Conservation (phyloP, 495 filamentous ascomycete genomes). For the Acidiella bohemica region DNA sequence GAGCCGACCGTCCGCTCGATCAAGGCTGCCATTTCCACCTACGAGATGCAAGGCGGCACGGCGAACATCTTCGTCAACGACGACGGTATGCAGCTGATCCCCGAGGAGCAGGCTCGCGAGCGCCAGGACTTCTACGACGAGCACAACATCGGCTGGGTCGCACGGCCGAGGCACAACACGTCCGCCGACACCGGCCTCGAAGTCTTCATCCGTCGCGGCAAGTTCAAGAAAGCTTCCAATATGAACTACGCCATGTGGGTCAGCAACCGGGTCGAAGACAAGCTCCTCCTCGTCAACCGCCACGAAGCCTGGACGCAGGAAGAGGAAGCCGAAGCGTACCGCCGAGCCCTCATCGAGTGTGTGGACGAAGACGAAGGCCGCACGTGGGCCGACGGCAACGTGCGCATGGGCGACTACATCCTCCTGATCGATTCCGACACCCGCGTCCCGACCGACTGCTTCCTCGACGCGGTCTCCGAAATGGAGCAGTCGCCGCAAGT, state of each 20-base stretch:
- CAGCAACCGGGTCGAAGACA: conserved; percentile 47
- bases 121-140: conserved; percentile 44
- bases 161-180: conserved; percentile 41
- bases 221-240: conserved; percentile 61
- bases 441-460: conserved; percentile 34
- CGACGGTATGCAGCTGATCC: conserved; percentile 34
- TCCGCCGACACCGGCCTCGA: conserved; percentile 27
- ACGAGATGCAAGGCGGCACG: conserved; percentile 44
- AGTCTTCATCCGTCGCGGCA: conserved; percentile 44
- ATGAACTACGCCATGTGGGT: conserved; percentile 56
- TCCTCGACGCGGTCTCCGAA: conserved; percentile 35
- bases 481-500: conserved; percentile 37
- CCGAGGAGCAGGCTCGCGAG: conserved; percentile 40
- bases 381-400: conserved; percentile 30
- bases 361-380: conserved; percentile 20
- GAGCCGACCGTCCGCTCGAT: conserved; percentile 47
- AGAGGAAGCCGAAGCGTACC: conserved; percentile 25
- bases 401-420: conserved; percentile 31
- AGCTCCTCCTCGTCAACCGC: conserved; percentile 29
- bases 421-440: conserved; percentile 32
- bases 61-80: conserved; percentile 40
- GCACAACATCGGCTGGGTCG: conserved; percentile 30
- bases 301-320: conserved; percentile 22
- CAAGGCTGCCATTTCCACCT: conserved; percentile 52
- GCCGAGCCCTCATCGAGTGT: conserved; percentile 18